phyloP scores from a whole-genome alignment of 176 grass and related monocot genomes.

The Musa beccarii region DNA sequence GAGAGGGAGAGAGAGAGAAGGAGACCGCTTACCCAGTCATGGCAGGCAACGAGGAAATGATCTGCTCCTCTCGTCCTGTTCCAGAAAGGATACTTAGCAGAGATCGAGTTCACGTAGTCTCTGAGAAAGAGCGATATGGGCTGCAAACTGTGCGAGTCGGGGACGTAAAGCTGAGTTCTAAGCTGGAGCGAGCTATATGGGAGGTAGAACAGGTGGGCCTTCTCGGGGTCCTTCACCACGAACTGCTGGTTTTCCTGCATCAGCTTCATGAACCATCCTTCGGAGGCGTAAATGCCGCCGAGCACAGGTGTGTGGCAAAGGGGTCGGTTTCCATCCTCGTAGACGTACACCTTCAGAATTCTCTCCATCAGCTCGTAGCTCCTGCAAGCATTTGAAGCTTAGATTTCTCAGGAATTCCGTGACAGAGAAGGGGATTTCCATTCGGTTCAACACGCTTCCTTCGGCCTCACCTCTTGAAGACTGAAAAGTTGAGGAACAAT shows the following conservation, averaged over 20 bases:
- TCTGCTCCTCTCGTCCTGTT: constrained; percentile 28
- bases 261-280: constrained; percentile 28
- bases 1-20: background rate
- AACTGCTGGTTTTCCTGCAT: constrained; percentile 19
- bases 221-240: constrained; percentile 19
- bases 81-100: constrained; percentile 30
- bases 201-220: constrained; percentile 43
- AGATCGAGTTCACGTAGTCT: constrained; percentile 32
- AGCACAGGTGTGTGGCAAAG: constrained; percentile 13
- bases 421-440: no score
- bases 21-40: constrained; percentile 29
- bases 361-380: constrained; percentile 41
- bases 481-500: constrained; percentile 76
- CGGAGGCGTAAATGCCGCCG: constrained; percentile 14
- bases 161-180: constrained; percentile 26
- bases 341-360: constrained; percentile 35
- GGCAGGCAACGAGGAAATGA: constrained; percentile 39
- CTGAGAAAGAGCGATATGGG: constrained; percentile 25
- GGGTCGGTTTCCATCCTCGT: constrained; percentile 30
- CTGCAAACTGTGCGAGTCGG: constrained; percentile 21
- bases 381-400: constrained; percentile 4
- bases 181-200: constrained; percentile 32
- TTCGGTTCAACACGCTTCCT: background rate
- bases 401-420: no score
- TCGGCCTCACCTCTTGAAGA: constrained; percentile 54